A percentile compares a stretch with the other conserved stretches of the same genome.
phyloP scores from a whole-genome alignment of 176 grass and related monocot genomes.

The Dactylis glomerata region DNA sequence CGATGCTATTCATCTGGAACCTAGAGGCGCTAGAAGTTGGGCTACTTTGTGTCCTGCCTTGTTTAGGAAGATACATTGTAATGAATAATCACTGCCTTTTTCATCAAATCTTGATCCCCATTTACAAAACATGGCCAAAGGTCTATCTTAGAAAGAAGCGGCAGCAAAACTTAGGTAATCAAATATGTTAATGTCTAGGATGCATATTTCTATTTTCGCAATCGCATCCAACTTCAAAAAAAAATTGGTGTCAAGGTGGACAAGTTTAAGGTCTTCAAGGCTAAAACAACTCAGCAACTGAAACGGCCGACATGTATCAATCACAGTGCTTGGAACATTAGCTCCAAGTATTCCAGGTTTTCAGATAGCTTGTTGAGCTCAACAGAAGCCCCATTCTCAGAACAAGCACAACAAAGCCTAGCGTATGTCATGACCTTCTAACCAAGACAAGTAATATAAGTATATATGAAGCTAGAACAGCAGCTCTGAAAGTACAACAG shows the following conservation, averaged over 20 bases:
- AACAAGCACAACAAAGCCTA: background rate
- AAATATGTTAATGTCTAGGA: background rate
- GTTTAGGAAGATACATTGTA: background rate
- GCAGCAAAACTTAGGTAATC: background rate
- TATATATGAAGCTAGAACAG: background rate
- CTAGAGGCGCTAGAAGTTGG: no score
- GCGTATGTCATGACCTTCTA: background rate
- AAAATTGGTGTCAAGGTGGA: no score
- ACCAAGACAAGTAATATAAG: background rate
- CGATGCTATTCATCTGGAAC: no score
- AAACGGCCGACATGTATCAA: background rate
- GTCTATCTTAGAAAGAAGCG: no score
- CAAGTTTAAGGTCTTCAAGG: no score
- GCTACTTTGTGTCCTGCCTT: background rate
- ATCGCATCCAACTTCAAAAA: no score
- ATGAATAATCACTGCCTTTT: background rate
- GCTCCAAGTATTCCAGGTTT: background rate
- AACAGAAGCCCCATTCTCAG: background rate
- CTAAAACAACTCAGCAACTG: no score
- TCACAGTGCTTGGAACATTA: background rate
- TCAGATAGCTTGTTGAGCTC: background rate
- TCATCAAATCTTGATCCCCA: background rate
- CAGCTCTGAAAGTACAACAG: conserved; percentile 16
- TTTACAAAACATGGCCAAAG: background rate
- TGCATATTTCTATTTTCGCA: background rate